phyloP scores from a whole-genome alignment of 345 rosid species.

The Xanthoceras sorbifolium region DNA sequence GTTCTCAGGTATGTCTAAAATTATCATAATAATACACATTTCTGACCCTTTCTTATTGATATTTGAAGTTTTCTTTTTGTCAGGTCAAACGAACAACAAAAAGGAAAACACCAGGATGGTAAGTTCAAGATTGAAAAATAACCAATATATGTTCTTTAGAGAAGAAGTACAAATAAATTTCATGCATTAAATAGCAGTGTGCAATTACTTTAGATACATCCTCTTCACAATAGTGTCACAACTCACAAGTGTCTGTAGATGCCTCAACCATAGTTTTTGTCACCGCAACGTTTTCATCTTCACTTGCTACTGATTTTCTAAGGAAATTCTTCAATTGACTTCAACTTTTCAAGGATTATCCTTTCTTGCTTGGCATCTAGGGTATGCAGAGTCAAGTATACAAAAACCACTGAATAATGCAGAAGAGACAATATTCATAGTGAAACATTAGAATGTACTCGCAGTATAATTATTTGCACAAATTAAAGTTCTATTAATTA shows the following conservation, averaged over 20 bases:
- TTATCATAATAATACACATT: not conserved
- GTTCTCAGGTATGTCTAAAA: not conserved
- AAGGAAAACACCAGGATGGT: not conserved
- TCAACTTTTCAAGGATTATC: constrained; percentile 67
- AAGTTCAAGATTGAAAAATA: not conserved
- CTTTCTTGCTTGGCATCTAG: constrained; percentile 77
- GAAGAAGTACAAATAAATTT: not conserved
- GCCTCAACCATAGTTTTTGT: not conserved
- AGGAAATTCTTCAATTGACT: constrained; percentile 44
- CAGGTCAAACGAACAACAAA: too few relatives aligned
- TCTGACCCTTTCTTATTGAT: too few relatives aligned
- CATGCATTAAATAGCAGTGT: not conserved
- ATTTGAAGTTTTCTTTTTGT: too few relatives aligned
- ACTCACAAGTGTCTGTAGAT: not conserved
- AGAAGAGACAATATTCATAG: not conserved
- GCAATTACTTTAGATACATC: not conserved
- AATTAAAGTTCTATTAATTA: not conserved
- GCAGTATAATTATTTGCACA: not conserved
- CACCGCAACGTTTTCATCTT: constrained; percentile 9
- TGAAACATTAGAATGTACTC: not conserved
- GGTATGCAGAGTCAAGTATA: constrained; percentile 42
- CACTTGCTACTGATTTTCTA: constrained; percentile 10
- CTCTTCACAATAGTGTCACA: not conserved
- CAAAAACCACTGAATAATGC: not conserved
- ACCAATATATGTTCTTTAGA: not conserved